These are phyloP conservation scores for Dendryphion nanum DNA, from an alignment of 2,329 filamentous ascomycete species.

Conservation along the genomic window DNA sequence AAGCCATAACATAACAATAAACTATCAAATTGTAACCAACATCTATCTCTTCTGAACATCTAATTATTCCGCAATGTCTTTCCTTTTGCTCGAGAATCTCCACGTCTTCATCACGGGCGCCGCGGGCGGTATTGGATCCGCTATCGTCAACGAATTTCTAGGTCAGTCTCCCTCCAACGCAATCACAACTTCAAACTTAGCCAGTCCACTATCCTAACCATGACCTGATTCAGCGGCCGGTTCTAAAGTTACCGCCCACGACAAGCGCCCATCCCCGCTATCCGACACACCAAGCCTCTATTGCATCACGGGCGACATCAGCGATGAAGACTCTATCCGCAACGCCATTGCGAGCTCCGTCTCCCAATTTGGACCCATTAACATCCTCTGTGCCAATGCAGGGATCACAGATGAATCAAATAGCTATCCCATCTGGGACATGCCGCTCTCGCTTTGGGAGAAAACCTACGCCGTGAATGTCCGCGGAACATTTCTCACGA, in stretches of 20 bases:
- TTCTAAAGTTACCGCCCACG: slow-evolving; percentile 56
- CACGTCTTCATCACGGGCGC: slow-evolving; percentile 58
- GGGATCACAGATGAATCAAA: slow-evolving; percentile 52
- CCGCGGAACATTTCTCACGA: slow-evolving; percentile 54
- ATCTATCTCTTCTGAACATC: too few species aligned
- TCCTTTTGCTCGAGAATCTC: slow-evolving; percentile 47
- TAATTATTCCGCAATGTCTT: slow-evolving; percentile 40
- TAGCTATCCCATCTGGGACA: slow-evolving; percentile 53
- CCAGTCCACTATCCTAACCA: neutral
- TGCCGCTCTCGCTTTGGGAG: slow-evolving; percentile 53
- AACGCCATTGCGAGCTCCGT: slow-evolving; percentile 43
- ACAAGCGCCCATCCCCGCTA: slow-evolving; percentile 40
- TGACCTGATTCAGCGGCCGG: slow-evolving; percentile 26
- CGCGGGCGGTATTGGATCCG: slow-evolving; percentile 51
- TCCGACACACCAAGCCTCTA: slow-evolving; percentile 40
- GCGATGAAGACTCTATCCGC: slow-evolving; percentile 47
- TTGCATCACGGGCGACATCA: slow-evolving; percentile 48
- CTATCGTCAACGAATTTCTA: slow-evolving; percentile 53
- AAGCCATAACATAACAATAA: too few species aligned
- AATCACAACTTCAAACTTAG: neutral
- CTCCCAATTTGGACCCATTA: slow-evolving; percentile 49
- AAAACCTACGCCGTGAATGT: slow-evolving; percentile 51
- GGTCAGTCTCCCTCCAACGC: slow-evolving; percentile 36
- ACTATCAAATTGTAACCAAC: neutral
- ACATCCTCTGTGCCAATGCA: slow-evolving; percentile 55